Evolutionary conservation across 805 yeast species (phyloP).

Genomic region (Pichia manshurica): DNA sequence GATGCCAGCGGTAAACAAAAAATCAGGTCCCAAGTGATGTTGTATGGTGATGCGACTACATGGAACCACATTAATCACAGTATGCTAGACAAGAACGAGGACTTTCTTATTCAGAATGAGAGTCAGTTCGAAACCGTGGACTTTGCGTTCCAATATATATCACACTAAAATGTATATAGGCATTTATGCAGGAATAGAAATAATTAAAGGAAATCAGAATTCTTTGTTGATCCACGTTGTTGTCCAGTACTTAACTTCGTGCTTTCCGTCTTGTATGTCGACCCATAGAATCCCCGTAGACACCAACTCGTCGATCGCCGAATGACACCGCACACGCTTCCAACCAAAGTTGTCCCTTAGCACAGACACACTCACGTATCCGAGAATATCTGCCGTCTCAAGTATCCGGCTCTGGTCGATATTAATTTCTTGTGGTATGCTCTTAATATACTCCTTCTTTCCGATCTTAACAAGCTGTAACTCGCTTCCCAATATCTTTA

Average conservation of each 20-base stretch:
- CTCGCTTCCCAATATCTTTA: constrained; percentile 64
- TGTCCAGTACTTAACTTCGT: constrained; percentile 58
- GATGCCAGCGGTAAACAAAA: constrained; percentile 48
- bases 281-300: constrained; percentile 82
- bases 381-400: constrained; percentile 72
- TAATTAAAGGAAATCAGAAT: too few relatives aligned
- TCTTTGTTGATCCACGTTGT: constrained; percentile 57
- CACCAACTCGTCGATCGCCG: constrained; percentile 73
- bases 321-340: constrained; percentile 55
- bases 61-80: constrained; percentile 86
- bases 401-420: constrained; percentile 66
- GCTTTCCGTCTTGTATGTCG: constrained; percentile 40
- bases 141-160: constrained; percentile 88
- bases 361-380: constrained; percentile 60
- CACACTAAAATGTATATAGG: constrained; percentile 43
- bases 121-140: constrained; percentile 60
- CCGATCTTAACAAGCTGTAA: constrained; percentile 57
- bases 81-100: constrained; percentile 62
- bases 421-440: constrained; percentile 58
- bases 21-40: constrained; percentile 71
- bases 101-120: constrained; percentile 72
- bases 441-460: constrained; percentile 51
- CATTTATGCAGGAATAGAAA: background rate
- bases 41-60: constrained; percentile 95
- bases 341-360: constrained; percentile 73